phyloP scores from a whole-genome alignment of 1,284 basidiomycete genomes.

The Ceraceosorus guamensis region DNA sequence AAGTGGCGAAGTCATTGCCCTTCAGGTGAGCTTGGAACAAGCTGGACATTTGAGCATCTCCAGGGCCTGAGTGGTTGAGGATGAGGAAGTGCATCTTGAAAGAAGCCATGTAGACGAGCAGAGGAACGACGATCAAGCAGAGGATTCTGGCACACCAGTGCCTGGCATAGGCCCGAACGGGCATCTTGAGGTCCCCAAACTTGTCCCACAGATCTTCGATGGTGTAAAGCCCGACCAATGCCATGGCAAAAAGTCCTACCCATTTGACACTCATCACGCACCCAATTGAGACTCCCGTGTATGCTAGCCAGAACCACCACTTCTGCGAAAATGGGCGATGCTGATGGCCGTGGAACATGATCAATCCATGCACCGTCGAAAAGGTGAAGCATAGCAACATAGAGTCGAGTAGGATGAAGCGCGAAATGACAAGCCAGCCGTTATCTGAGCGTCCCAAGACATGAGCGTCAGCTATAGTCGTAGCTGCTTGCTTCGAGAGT shows the following conservation, averaged over 20 bases:
- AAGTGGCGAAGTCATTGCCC: slow-evolving; percentile 80
- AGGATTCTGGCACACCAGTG: slow-evolving; percentile 84
- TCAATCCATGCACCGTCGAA: slow-evolving; percentile 85
- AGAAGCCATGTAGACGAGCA: slow-evolving; percentile 81
- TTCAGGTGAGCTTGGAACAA: slow-evolving; percentile 94
- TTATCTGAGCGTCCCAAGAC: slow-evolving; percentile 59
- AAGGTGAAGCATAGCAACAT: slow-evolving; percentile 98
- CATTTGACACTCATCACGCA: slow-evolving; percentile 95
- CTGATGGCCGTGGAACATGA: slow-evolving; percentile 95
- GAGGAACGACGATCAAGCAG: slow-evolving; percentile 80
- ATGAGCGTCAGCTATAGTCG: no score
- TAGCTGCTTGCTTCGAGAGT: no score
- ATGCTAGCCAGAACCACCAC: slow-evolving; percentile 91
- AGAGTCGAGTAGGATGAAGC: slow-evolving; percentile 94
- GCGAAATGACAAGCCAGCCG: slow-evolving; percentile 89
- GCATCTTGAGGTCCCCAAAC: slow-evolving; percentile 90
- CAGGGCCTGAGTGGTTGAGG: slow-evolving; percentile 86
- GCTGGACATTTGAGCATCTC: slow-evolving; percentile 96
- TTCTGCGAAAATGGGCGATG: slow-evolving; percentile 84
- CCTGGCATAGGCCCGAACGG: slow-evolving; percentile 70
- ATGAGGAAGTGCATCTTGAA: slow-evolving; percentile 97
- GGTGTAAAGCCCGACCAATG: slow-evolving; percentile 89
- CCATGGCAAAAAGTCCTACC: slow-evolving; percentile 90
- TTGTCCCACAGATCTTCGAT: slow-evolving; percentile 98
- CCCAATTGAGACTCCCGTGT: slow-evolving; percentile 88